Evolutionary conservation across 2,329 filamentous ascomycete genomes (phyloP).

Genomic region (Apiospora kogelbergensis): DNA sequence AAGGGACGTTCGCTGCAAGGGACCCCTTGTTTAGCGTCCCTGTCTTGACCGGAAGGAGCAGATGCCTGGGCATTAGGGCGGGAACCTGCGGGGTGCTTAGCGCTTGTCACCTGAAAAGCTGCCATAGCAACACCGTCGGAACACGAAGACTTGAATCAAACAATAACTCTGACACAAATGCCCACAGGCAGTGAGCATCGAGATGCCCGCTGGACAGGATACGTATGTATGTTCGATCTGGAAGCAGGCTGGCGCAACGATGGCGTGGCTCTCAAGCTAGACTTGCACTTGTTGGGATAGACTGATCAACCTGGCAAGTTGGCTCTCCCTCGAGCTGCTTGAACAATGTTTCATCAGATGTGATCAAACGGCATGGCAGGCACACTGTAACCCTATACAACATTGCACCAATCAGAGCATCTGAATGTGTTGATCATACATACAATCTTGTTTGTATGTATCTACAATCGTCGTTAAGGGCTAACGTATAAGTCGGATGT

Average conservation of each 20-base stretch:
- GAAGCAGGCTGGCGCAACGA: not conserved
- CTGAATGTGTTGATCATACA: no score
- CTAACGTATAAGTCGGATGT: no score
- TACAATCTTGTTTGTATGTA: not conserved
- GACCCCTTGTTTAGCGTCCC: not conserved
- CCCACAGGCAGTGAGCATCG: not conserved
- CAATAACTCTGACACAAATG: not conserved
- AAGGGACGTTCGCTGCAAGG: slow-evolving; percentile 1
- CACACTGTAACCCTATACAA: not conserved
- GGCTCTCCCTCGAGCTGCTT: not conserved
- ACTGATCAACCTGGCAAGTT: not conserved
- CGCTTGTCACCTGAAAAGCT: not conserved
- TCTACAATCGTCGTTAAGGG: no score
- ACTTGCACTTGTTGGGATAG: not conserved
- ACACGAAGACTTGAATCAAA: not conserved
- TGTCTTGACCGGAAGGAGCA: not conserved
- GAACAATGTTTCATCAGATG: not conserved
- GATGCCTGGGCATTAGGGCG: not conserved
- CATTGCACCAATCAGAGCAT: not conserved
- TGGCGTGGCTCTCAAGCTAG: not conserved
- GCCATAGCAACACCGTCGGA: not conserved
- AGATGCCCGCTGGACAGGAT: not conserved
- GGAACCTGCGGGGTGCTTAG: not conserved
- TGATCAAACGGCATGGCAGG: not conserved
- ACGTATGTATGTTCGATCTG: no score